phyloP scores from a whole-genome alignment of 495 filamentous ascomycete species.

The Aspergillus diversus region DNA sequence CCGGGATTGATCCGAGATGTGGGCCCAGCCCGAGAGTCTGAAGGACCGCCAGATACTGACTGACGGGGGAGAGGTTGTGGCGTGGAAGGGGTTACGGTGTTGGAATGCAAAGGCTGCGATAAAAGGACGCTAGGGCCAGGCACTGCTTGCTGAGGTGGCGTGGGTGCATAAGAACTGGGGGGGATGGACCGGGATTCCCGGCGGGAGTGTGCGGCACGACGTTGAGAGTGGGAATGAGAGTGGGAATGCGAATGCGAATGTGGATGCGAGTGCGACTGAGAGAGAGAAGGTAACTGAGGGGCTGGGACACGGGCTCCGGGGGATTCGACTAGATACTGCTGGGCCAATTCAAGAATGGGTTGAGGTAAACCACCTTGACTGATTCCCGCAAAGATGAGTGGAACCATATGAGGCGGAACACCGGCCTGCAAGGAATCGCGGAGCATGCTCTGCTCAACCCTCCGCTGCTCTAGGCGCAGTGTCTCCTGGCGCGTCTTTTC shows the following conservation, averaged over 20 bases:
- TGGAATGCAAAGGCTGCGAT: conserved; percentile 26
- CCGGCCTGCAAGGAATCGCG: conserved; percentile 77
- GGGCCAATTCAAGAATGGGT: conserved; percentile 70
- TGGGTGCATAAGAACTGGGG: conserved; percentile 40
- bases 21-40: conserved; percentile 37
- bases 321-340: conserved; percentile 61
- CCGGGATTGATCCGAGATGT: conserved; percentile 59
- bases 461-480: conserved; percentile 77
- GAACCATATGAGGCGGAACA: conserved; percentile 84
- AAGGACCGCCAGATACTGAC: conserved; percentile 22
- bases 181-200: conserved; percentile 38
- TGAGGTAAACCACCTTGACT: conserved; percentile 65
- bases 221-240: conserved; percentile 19
- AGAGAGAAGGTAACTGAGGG: conserved; percentile 46
- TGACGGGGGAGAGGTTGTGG: conserved; percentile 32
- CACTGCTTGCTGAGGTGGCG: conserved; percentile 29
- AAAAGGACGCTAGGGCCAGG: conserved; percentile 22
- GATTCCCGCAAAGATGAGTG: conserved; percentile 86
- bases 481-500: conserved; percentile 84
- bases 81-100: conserved; percentile 22
- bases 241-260: conserved; percentile 6
- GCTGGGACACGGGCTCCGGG: conserved; percentile 40
- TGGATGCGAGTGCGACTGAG: conserved; percentile 2
- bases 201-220: conserved; percentile 22
- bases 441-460: conserved; percentile 82